phyloP scores from a whole-genome alignment of 345 rosid species.

The Salix exigua region DNA sequence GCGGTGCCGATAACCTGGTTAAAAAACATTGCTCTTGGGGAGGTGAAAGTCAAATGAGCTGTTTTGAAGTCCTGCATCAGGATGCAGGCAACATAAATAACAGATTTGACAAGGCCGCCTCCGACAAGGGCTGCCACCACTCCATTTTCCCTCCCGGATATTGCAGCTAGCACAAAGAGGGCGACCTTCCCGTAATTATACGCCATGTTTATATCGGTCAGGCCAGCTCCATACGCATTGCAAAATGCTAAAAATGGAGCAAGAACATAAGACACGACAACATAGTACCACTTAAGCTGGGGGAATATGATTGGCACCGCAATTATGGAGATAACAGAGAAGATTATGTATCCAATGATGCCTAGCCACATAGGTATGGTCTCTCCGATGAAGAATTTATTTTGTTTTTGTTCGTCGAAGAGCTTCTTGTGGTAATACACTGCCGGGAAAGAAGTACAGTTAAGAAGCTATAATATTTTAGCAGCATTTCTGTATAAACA shows the following conservation, averaged over 20 bases:
- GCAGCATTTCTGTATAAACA: neutral
- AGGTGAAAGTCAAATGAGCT: constrained; percentile 74
- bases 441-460: neutral
- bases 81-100: constrained; percentile 76
- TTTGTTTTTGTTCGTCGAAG: constrained; percentile 39
- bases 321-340: constrained; percentile 53
- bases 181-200: constrained; percentile 92
- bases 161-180: constrained; percentile 69
- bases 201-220: constrained; percentile 95
- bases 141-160: constrained; percentile 69
- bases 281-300: constrained; percentile 85
- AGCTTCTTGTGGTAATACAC: constrained; percentile 24
- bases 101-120: constrained; percentile 81
- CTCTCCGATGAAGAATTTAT: constrained; percentile 65
- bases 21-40: constrained; percentile 82
- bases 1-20: constrained; percentile 79
- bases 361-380: constrained; percentile 76
- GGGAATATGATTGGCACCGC: constrained; percentile 78
- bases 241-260: constrained; percentile 94
- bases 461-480: neutral
- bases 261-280: constrained; percentile 63
- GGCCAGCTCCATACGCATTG: constrained; percentile 93
- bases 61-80: constrained; percentile 95
- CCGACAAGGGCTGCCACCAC: constrained; percentile 83
- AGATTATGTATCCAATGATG: constrained; percentile 49